phyloP scores from a whole-genome alignment of 805 yeast genomes.

The Metschnikowia henanensis region DNA sequence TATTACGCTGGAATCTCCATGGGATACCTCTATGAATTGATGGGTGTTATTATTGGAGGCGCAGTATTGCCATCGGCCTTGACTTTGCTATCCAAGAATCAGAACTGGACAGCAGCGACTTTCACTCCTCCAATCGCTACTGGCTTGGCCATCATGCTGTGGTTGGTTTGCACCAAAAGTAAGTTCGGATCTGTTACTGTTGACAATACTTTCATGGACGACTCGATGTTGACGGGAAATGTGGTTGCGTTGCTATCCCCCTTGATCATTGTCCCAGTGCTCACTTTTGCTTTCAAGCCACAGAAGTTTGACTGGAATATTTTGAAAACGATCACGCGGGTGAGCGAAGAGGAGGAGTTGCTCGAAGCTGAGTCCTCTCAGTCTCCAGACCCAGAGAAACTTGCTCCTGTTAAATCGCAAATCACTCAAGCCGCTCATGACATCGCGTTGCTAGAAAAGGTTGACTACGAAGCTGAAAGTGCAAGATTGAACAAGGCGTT shows the following conservation, averaged over 20 bases:
- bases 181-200: constrained; percentile 34
- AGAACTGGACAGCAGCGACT: constrained; percentile 68
- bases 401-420: constrained; percentile 38
- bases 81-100: constrained; percentile 62
- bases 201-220: constrained; percentile 69
- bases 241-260: constrained; percentile 81
- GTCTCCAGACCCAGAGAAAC: constrained; percentile 25
- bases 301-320: constrained; percentile 74
- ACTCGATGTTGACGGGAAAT: constrained; percentile 89
- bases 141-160: constrained; percentile 64
- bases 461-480: constrained; percentile 46
- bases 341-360: constrained; percentile 71
- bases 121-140: constrained; percentile 81
- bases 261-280: constrained; percentile 58
- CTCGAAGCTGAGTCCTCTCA: constrained; percentile 33
- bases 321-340: constrained; percentile 60
- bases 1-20: constrained; percentile 79
- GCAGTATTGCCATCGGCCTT: constrained; percentile 79
- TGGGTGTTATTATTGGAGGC: constrained; percentile 88
- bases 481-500: constrained; percentile 54
- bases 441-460: constrained; percentile 27
- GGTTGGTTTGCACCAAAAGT: constrained; percentile 40
- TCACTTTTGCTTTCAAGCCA: constrained; percentile 63
- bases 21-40: constrained; percentile 84
- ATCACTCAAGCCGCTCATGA: constrained; percentile 40